Evolutionary conservation across 345 rosid genomes (phyloP), one percentile per base, ranked within the genome.

Genomic region (Hirschfeldia incana): DNA sequence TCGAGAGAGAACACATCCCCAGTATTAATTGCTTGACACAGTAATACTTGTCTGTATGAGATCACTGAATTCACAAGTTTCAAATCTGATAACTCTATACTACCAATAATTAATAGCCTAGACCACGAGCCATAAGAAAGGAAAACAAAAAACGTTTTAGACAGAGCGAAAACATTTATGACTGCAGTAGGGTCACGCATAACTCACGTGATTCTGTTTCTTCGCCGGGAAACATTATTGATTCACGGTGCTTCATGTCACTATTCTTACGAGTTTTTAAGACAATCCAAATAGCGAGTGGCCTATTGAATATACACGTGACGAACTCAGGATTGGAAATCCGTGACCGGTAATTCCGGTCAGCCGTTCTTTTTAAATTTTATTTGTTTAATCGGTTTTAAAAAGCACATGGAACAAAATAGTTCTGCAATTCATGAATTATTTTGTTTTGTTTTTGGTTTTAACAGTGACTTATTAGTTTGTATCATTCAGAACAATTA

Each of bases 201-300:
- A 65, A 61, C 42, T 78, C 83, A 80, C 78, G 79, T 74, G 83
- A 64, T 34, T 28, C 15, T 74, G 83, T 80, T 68, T 74, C 70
- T 53, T 46, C 6, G 8, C 0, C 21, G 46, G 67, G 71, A 36
- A 74, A 80, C 81, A 78, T 26, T 6, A 17, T 36, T 67, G 67
- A 72, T 65, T 65, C 66, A 28, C 21, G 73, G 58, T 58, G 77
- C 39, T 72, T 73, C 63, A 26, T 28, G 46, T 73, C 70, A 55
- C 49, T 16, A 73, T 66, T 58, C 39, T 42, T 57, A 8, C 67
- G 72, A 62, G 30, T 4, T 30, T 58, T 37, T 58, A 13, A 13
- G 51, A 70, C 53, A 39, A 8, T 8, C 73, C 37, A 68, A 33
- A 53, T 53, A 53, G 27, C 8, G 60, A 44, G 33, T 32, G 69